A percentile compares a stretch with the other conserved stretches of the same genome.
These are phyloP conservation scores for Astragalus membranaceus DNA, from an alignment of 306 rosid species.

Conservation along the genomic window DNA sequence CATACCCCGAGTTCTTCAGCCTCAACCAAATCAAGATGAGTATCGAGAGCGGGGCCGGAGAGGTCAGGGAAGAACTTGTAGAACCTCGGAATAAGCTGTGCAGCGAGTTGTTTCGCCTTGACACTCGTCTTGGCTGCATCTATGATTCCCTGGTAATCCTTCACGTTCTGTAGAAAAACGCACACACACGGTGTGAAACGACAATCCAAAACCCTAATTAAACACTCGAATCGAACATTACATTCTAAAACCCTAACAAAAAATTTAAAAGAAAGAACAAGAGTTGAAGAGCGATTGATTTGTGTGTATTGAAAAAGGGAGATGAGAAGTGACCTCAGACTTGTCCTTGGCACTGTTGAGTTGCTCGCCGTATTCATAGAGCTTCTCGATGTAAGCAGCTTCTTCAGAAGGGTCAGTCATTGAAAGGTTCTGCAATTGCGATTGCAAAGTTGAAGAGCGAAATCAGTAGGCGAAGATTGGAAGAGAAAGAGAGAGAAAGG, in stretches of 20 bases:
- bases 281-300: background rate
- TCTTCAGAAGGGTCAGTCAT: conserved; percentile 76
- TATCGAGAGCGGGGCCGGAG: conserved; percentile 64
- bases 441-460: conserved; percentile 14
- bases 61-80: conserved; percentile 85
- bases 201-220: conserved; percentile 24
- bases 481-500: background rate
- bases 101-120: conserved; percentile 91
- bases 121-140: conserved; percentile 79
- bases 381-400: conserved; percentile 71
- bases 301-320: background rate
- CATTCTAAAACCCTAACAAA: conserved; percentile 25
- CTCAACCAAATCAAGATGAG: conserved; percentile 88
- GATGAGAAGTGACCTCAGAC: conserved; percentile 53
- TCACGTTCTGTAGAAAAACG: conserved; percentile 42
- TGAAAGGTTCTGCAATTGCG: conserved; percentile 20
- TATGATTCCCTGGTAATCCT: conserved; percentile 80
- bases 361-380: conserved; percentile 85
- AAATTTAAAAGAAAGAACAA: background rate
- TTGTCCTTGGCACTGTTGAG: conserved; percentile 86
- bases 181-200: background rate
- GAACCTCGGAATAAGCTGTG: conserved; percentile 93
- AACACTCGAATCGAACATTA: background rate
- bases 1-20: conserved; percentile 94
- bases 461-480: conserved; percentile 21